Evolutionary conservation across 257 asterid species (phyloP).

Genomic region (Galeopsis tetrahit): DNA sequence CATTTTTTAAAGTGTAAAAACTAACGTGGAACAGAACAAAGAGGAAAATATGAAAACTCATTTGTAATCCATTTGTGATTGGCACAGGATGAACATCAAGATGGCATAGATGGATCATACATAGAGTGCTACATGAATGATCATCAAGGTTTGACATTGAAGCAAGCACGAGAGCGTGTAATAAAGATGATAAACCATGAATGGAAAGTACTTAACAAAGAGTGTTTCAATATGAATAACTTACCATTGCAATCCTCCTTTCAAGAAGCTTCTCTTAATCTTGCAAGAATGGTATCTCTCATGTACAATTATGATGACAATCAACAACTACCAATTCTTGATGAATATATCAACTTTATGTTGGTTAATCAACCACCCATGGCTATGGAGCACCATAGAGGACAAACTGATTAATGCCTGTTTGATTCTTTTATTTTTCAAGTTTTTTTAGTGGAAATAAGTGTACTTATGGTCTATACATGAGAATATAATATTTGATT

Average conservation of each 20-base stretch:
- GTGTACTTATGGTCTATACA: neutral
- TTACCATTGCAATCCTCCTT: slow-evolving; percentile 15
- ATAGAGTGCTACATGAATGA: slow-evolving; percentile 40
- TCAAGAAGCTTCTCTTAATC: slow-evolving; percentile 44
- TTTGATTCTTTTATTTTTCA: neutral
- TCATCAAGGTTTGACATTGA: neutral
- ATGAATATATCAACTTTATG: slow-evolving; percentile 29
- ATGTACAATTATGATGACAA: slow-evolving; percentile 41
- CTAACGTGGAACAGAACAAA: no score
- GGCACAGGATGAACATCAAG: slow-evolving; percentile 43
- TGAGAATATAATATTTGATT: neutral
- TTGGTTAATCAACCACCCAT: neutral
- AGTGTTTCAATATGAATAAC: slow-evolving; percentile 26
- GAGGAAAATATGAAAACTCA: no score
- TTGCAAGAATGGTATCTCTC: slow-evolving; percentile 44
- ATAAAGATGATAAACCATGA: slow-evolving; percentile 30
- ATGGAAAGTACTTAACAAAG: slow-evolving; percentile 45
- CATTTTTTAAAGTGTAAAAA: no score
- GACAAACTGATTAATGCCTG: no score
- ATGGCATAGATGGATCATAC: slow-evolving; percentile 46
- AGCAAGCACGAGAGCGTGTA: slow-evolving; percentile 31
- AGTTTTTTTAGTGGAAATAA: neutral
- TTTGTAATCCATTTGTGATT: no score
- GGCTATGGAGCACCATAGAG: no score
- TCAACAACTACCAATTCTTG: slow-evolving; percentile 34